A percentile compares a stretch with the other conserved stretches of the same genome.
These are phyloP conservation scores for Fusarium concolor DNA, from an alignment of 2,329 filamentous ascomycete genomes.

Conservation along the genomic window DNA sequence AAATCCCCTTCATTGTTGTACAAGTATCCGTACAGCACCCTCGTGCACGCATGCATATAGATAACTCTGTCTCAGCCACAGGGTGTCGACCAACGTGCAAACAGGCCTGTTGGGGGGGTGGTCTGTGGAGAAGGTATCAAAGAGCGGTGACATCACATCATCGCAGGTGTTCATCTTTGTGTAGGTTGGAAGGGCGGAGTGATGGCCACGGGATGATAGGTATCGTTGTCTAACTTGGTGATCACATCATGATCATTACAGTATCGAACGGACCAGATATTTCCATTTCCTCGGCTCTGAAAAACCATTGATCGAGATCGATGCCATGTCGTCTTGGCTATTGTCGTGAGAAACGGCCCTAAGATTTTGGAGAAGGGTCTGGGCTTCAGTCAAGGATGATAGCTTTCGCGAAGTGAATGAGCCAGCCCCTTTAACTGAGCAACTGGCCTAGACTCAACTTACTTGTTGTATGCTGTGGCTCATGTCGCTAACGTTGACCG, in stretches of 20 bases:
- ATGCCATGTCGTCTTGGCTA: constrained; percentile 9
- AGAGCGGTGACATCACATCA: constrained; percentile 18
- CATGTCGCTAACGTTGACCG: not conserved
- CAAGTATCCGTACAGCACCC: not conserved
- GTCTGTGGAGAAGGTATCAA: constrained; percentile 3
- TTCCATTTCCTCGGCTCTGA: not conserved
- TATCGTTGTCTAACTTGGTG: not conserved
- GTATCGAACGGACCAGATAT: not conserved
- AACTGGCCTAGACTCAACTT: not conserved
- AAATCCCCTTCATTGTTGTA: not conserved
- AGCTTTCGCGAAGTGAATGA: not conserved
- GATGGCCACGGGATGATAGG: not conserved
- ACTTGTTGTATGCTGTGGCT: not conserved
- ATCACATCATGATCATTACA: not conserved
- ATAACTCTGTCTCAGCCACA: constrained; percentile 9
- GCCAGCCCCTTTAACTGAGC: constrained; percentile 7
- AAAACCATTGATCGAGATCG: constrained; percentile 8
- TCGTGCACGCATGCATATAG: constrained; percentile 2
- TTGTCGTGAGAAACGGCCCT: constrained; percentile 23
- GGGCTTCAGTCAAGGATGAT: constrained; percentile 11
- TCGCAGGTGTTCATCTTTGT: not conserved
- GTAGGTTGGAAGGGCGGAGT: constrained; percentile 1
- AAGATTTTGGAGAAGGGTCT: constrained; percentile 16
- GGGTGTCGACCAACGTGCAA: constrained; percentile 4
- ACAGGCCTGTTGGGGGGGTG: not conserved